These are phyloP conservation scores for Leccinum arenicola DNA, from an alignment of 768 basidiomycete species.

Conservation along the genomic window DNA sequence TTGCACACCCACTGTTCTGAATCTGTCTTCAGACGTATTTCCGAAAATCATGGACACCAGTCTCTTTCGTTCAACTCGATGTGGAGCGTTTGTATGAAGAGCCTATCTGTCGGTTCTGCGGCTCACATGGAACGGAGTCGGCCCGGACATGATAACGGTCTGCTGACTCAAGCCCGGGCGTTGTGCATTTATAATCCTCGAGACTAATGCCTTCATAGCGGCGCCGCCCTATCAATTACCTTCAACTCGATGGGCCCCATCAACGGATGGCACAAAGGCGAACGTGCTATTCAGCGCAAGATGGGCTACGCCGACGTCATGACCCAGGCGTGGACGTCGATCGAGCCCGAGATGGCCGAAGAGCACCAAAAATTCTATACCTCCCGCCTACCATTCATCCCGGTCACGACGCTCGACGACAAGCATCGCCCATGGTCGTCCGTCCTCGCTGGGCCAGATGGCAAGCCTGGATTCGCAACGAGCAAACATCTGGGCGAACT, in stretches of 20 bases:
- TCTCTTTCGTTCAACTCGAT: too few species aligned
- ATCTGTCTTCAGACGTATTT: too few species aligned
- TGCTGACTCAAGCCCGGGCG: too few species aligned
- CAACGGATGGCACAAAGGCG: constrained; percentile 46
- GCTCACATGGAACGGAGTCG: too few species aligned
- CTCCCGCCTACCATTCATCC: constrained; percentile 50
- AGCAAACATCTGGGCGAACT: constrained; percentile 34
- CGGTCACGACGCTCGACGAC: constrained; percentile 52
- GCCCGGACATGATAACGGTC: too few species aligned
- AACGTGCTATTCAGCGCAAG: constrained; percentile 47
- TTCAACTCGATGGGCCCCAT: constrained; percentile 22
- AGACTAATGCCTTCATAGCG: too few species aligned
- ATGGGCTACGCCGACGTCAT: constrained; percentile 41
- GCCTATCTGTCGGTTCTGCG: too few species aligned
- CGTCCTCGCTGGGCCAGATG: constrained; percentile 45
- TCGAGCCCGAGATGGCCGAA: constrained; percentile 46
- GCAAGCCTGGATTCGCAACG: constrained; percentile 45
- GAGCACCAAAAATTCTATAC: constrained; percentile 51
- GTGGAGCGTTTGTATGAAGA: too few species aligned
- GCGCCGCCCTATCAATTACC: too few species aligned
- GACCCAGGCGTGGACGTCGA: constrained; percentile 36
- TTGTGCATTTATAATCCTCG: neutral
- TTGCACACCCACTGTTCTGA: too few species aligned
- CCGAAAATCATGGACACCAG: too few species aligned
- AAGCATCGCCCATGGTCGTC: constrained; percentile 57